Conservation (phyloP, 371 early-diverging fungal genomes). For the Apophysomyces trapeziformis region DNA sequence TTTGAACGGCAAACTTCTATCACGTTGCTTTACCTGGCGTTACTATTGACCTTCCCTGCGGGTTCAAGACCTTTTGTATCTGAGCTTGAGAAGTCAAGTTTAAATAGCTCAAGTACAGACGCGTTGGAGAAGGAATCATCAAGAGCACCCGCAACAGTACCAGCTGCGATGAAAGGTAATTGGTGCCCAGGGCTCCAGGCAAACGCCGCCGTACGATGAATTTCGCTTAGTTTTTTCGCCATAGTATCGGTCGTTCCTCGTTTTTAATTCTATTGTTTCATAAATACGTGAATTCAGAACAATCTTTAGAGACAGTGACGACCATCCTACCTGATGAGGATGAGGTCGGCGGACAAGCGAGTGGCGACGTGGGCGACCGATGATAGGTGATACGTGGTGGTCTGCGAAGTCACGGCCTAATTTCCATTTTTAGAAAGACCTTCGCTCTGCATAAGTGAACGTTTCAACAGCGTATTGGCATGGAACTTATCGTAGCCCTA, state of each 20-base stretch:
- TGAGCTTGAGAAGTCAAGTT: slow-evolving; percentile 68
- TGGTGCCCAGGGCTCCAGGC: slow-evolving; percentile 85
- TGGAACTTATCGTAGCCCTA: too few relatives aligned
- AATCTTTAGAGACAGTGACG: not conserved
- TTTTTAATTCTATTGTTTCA: not conserved
- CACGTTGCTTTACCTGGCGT: slow-evolving; percentile 61
- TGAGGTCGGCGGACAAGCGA: slow-evolving; percentile 11
- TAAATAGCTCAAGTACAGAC: slow-evolving; percentile 90
- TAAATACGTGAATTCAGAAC: not conserved
- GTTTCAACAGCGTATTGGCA: too few relatives aligned
- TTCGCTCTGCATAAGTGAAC: too few relatives aligned
- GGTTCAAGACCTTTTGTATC: slow-evolving; percentile 39
- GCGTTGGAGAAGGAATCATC: slow-evolving; percentile 94
- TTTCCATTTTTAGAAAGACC: too few relatives aligned
- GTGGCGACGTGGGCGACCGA: not conserved
- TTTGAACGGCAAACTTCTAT: not conserved
- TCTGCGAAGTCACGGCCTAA: not conserved
- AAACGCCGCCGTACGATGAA: slow-evolving; percentile 81
- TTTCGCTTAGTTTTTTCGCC: slow-evolving; percentile 67
- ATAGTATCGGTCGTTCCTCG: slow-evolving; percentile 21
- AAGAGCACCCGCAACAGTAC: slow-evolving; percentile 95
- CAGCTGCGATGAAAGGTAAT: slow-evolving; percentile 81
- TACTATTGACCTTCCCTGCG: slow-evolving; percentile 64
- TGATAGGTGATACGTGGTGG: not conserved
- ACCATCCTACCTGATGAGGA: slow-evolving; percentile 20